Evolutionary conservation across 2,329 filamentous ascomycete species (phyloP).

Genomic region (Huntiella omanensis): DNA sequence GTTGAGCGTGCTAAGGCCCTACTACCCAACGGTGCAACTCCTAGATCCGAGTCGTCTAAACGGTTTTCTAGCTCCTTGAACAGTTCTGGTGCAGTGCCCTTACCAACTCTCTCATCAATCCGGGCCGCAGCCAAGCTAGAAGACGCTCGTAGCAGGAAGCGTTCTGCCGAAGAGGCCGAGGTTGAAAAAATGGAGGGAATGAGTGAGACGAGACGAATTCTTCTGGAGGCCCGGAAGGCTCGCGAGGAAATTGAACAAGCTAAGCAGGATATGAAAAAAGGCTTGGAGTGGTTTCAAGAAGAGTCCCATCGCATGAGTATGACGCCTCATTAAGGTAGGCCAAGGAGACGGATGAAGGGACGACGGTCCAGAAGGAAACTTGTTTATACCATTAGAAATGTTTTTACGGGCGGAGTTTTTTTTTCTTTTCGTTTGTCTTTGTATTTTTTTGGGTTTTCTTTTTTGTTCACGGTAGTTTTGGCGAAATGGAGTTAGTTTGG

Average conservation of each 20-base stretch:
- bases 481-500: not conserved
- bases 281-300: conserved; percentile 26
- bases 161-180: conserved; percentile 15
- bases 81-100: too few relatives aligned
- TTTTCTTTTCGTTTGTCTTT: not conserved
- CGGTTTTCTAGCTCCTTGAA: not conserved
- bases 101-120: not conserved
- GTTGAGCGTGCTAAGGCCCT: conserved; percentile 8
- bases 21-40: not conserved
- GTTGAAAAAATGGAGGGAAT: conserved; percentile 10
- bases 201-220: conserved; percentile 19
- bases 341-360: not conserved
- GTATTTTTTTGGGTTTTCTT: not conserved
- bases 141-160: conserved; percentile 19
- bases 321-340: not conserved
- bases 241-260: conserved; percentile 23
- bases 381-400: not conserved
- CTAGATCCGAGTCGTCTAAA: not conserved
- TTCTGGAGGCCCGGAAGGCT: conserved; percentile 24
- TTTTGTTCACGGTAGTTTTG: not conserved
- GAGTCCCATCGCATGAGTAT: conserved; percentile 23
- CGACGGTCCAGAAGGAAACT: not conserved
- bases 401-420: not conserved
- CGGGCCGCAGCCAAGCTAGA: conserved; percentile 10
- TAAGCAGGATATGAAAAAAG: conserved; percentile 27